Evolutionary conservation across 1,284 basidiomycete genomes (phyloP), one percentile per base, ranked within the genome.

Genomic region (Ceratobasidium sp.): DNA sequence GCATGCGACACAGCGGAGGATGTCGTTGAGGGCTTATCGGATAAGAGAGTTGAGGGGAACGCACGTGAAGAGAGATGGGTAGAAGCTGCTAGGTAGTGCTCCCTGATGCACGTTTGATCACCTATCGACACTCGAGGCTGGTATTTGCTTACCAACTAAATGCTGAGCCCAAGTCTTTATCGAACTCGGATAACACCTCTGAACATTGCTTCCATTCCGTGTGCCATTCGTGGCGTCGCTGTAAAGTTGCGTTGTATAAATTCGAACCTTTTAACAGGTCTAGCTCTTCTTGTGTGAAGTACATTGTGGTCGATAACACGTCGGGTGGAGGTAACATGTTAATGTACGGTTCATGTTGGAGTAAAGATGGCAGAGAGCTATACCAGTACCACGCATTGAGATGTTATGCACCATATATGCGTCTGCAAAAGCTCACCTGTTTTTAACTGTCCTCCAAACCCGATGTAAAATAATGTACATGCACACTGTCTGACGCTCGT

Each of bases 21-120:
- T 25, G 80, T 71, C n/a, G 89, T 81, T 0, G 86, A 81, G 2
- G 89, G 86, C 0, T 75, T 79, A 3, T 79, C 73, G 3, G 86
- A 86, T 29, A 96, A 82, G 12, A 96, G 79, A 1, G 87, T 86
- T 0, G 93, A 95, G 0, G 93, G 92, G 76, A 96, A 96, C 0
- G 93, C 91, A 50, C 94, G 86, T 1, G 94, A 95, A 0, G 92
- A 92, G 47, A 93, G 81, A 75, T 92, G 89, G 0, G 91, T 93
- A 17, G 87, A 81, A 1, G 90, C 87, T 0, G 85, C 82, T 3
- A 90, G 80, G 75, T 91, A 95, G 17, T 79, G 76, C 5, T 89
- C 85, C 90, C 93, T 94, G 69, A 22, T 13, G 50, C 52, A n/a
- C 53, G n/a, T 54, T 35, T 34, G 55, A 50, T 56, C 34, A 60